Conservation (phyloP, 108 stramenopile genomes). For the Bacterosira constricta region DNA sequence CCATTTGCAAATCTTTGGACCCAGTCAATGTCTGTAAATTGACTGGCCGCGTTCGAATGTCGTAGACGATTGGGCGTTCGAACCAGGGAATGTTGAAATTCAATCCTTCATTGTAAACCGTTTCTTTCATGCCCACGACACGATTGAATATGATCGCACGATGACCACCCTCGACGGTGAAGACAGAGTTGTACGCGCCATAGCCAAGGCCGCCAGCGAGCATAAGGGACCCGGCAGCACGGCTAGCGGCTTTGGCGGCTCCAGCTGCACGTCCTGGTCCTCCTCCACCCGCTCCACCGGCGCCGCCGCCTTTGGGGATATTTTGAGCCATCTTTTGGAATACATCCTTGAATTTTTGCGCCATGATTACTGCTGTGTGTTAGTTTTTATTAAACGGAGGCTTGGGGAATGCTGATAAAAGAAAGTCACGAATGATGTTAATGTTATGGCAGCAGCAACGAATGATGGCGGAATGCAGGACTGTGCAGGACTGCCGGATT, state of each 20-base stretch:
- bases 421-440: neutral
- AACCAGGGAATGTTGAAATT: constrained; percentile 99
- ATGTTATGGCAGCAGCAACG: neutral
- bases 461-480: constrained; percentile 24
- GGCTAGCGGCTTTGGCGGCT: constrained; percentile 79
- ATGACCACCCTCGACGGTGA: constrained; percentile 96
- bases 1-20: constrained; percentile 99
- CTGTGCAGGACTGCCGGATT: constrained; percentile 16
- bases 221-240: constrained; percentile 70
- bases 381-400: neutral
- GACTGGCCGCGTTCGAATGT: constrained; percentile 96
- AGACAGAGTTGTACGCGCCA: constrained; percentile 93
- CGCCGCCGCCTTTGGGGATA: constrained; percentile 79
- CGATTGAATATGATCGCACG: constrained; percentile 97
- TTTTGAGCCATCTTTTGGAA: constrained; percentile 77
- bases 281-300: constrained; percentile 58
- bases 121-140: constrained; percentile 90
- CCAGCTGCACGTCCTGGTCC: constrained; percentile 55
- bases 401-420: neutral
- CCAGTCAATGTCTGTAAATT: constrained; percentile 96
- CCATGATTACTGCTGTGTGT: constrained; percentile 46
- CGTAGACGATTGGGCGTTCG: constrained; percentile 94
- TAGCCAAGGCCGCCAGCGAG: constrained; percentile 85
- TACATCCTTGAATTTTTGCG: constrained; percentile 84
- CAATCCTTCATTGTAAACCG: constrained; percentile 93